Base-by-base conservation (phyloP, 176 grass and related monocot genomes). In the Oryza nivara region DNA sequence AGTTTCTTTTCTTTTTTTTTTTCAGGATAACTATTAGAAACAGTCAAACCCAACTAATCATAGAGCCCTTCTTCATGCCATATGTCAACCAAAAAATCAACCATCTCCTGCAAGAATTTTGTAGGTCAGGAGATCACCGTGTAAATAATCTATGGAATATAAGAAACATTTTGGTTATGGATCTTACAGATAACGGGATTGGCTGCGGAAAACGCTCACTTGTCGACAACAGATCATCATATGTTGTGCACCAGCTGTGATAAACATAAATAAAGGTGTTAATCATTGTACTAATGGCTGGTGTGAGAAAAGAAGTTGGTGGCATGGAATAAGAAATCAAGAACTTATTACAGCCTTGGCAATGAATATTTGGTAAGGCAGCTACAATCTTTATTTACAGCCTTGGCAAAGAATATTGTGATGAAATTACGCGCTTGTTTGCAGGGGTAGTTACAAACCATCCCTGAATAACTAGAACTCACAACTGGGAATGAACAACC, bases 71-170 rank as follows among this genome's bases (percentile, higher is more conserved):
- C 91, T 85, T 96, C 94, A 68, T 93, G 89, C 91, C 91, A 96
- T 65, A 91, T 71, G 78, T 96, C 89, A 2, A 93, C 94, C 91
- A 96, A 91, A 87, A 96, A 96, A 91, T 96, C 94, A 25, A 96
- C 89, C 94, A 96, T 96, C 66, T 95, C 90, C 93, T 95, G 82
- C 20, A 79, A 84, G 51, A 61, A 65, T 70, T 69, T 66, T 26
- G 7, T 65, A 81, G 51, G 68, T 85, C 46, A 64, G 22, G 79
- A 41, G 17, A 85, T 26, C 36, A 32, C 40, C 44, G 65, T 4
- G 45, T 49, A 56, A 15, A 60, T 60, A 28, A 69, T 16, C 48
- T 22, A 71, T 0, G 46, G 35, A 78, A 68, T 13, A 73, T 35
- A 76, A 23, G 6, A 22, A 73, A 46, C 28, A 19, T 15, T 43